phyloP scores from a whole-genome alignment of 352 stramenopile species.

The Pythium oligandrum region DNA sequence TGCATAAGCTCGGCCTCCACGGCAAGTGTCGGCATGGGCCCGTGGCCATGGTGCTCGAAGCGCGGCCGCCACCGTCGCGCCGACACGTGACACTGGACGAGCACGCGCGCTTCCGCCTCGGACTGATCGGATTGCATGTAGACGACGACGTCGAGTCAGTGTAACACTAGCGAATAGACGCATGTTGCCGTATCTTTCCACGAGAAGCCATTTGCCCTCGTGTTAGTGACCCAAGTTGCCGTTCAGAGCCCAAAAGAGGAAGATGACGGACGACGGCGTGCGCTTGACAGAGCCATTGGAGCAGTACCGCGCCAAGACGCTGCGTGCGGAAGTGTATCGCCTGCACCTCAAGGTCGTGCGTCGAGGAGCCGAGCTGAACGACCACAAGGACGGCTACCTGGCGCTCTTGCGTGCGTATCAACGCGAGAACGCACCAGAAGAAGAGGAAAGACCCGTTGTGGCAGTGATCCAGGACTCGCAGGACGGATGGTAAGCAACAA shows the following conservation, averaged over 20 bases:
- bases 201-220: not conserved
- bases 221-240: conserved; percentile 23
- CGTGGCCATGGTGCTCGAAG: too few relatives aligned
- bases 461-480: not conserved
- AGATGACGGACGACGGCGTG: not conserved
- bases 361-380: conserved; percentile 20
- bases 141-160: conserved; percentile 1
- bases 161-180: not conserved
- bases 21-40: too few relatives aligned
- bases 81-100: conserved; percentile 13
- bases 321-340: conserved; percentile 31
- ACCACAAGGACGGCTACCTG: conserved; percentile 38
- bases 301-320: conserved; percentile 22
- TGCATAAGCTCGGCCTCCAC: too few relatives aligned
- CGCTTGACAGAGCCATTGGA: conserved; percentile 29
- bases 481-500: not conserved
- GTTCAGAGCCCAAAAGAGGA: not conserved
- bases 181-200: too few relatives aligned
- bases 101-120: conserved; percentile 14
- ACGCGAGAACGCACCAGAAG: not conserved
- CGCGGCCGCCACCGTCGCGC: not conserved
- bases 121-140: conserved; percentile 14
- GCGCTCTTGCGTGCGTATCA: conserved; percentile 22
- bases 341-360: conserved; percentile 29
- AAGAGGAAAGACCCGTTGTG: not conserved